Evolutionary conservation across 345 rosid genomes (phyloP).

Genomic region (Sisymbrium altissimum): DNA sequence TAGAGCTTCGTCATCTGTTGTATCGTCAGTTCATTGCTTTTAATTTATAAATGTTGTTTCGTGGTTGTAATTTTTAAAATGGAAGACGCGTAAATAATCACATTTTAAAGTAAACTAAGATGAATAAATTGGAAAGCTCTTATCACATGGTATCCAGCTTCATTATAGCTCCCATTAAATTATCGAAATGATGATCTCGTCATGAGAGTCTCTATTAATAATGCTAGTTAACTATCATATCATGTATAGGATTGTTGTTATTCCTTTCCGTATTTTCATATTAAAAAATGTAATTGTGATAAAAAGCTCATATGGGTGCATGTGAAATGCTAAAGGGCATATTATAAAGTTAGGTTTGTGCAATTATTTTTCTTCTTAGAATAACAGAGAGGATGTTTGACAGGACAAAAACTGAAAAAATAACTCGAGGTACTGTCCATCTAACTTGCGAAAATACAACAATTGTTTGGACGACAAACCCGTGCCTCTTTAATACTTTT

Average conservation of each 20-base stretch:
- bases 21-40: neutral
- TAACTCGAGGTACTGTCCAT: too few species aligned
- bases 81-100: too few species aligned
- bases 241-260: slow-evolving; percentile 5
- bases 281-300: neutral
- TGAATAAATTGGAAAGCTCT: neutral
- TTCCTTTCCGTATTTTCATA: slow-evolving; percentile 2
- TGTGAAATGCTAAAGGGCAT: slow-evolving; percentile 20
- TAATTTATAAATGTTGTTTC: neutral
- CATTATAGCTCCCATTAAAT: neutral
- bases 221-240: neutral
- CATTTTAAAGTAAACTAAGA: neutral
- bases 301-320: slow-evolving; percentile 28
- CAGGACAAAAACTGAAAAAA: neutral
- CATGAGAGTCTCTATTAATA: neutral
- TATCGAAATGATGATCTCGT: slow-evolving; percentile 21
- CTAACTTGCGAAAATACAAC: neutral
- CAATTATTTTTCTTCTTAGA: neutral
- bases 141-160: slow-evolving; percentile 28
- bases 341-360: slow-evolving; percentile 14
- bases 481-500: too few species aligned
- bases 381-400: slow-evolving; percentile 9
- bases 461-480: neutral
- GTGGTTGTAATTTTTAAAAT: too few species aligned
- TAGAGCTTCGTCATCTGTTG: neutral